Percentiles rank a stretch among this genome's conserved stretches.
phyloP scores from a whole-genome alignment of 768 basidiomycete species.

The Naganishia vaughanmartiniae region DNA sequence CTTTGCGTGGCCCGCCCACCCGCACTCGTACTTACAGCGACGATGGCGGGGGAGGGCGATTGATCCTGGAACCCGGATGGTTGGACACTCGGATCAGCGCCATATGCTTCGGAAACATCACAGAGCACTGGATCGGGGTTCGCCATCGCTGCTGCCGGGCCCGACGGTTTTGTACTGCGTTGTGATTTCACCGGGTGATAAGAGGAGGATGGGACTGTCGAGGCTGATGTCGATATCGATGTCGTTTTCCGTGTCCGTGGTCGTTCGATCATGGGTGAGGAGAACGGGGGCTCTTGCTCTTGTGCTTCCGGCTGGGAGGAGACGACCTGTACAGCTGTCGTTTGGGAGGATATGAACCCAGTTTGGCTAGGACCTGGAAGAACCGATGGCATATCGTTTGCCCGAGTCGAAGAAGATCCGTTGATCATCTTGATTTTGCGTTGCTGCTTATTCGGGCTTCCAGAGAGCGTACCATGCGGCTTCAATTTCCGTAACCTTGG shows the following conservation, averaged over 20 bases:
- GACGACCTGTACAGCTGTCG: not conserved
- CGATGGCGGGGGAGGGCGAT: not conserved
- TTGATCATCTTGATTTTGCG: not conserved
- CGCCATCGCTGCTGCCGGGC: slow-evolving; percentile 14
- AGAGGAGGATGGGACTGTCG: not conserved
- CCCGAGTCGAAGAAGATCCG: no score
- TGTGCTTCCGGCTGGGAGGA: slow-evolving; percentile 3
- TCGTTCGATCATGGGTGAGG: not conserved
- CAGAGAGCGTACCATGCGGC: not conserved
- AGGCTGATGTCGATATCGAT: not conserved
- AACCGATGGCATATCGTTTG: not conserved
- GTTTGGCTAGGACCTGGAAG: not conserved
- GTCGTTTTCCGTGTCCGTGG: slow-evolving; percentile 3
- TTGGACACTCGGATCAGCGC: slow-evolving; percentile 38
- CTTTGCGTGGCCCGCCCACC: no score
- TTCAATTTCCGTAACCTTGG: slow-evolving; percentile 8
- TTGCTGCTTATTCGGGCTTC: not conserved
- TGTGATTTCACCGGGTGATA: not conserved
- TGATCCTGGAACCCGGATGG: slow-evolving; percentile 41
- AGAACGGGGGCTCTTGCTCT: not conserved
- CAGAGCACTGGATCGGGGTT: slow-evolving; percentile 37
- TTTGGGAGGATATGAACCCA: slow-evolving; percentile 6
- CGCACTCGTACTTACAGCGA: no score
- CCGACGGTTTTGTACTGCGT: not conserved
- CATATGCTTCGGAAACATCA: slow-evolving; percentile 49